These are phyloP conservation scores for Boletus holoroseus DNA, from an alignment of 1,284 basidiomycete species.

Conservation along the genomic window DNA sequence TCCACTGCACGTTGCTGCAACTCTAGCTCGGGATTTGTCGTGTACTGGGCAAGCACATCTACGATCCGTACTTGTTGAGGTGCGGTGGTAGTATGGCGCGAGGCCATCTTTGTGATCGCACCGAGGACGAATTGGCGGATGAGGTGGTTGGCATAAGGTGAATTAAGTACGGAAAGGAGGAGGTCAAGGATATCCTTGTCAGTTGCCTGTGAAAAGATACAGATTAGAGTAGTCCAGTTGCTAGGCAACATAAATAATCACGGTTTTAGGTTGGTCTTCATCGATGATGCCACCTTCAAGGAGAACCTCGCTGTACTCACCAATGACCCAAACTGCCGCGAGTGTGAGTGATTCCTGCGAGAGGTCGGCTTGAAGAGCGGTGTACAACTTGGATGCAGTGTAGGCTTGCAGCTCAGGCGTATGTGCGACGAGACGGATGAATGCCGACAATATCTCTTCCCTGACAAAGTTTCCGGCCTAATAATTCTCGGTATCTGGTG, in stretches of 20 bases:
- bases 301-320: conserved; percentile 92
- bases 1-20: conserved; percentile 95
- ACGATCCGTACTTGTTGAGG: conserved; percentile 75
- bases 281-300: conserved; percentile 87
- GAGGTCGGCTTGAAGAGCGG: conserved; percentile 84
- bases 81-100: conserved; percentile 60
- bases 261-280: conserved; percentile 74
- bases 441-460: conserved; percentile 93
- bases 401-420: conserved; percentile 97
- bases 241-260: conserved; percentile 31
- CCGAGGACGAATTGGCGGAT: conserved; percentile 92
- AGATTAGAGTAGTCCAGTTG: conserved; percentile 2
- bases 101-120: conserved; percentile 85
- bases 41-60: conserved; percentile 71
- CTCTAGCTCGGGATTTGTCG: conserved; percentile 86
- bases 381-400: conserved; percentile 89
- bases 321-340: conserved; percentile 92
- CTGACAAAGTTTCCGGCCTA: conserved; percentile 98
- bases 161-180: conserved; percentile 82
- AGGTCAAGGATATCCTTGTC: conserved; percentile 86
- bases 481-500: neutral
- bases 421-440: conserved; percentile 94
- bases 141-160: conserved; percentile 90
- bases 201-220: conserved; percentile 46
- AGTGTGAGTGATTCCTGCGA: conserved; percentile 96